A percentile compares a stretch with the other conserved stretches of the same genome.
These are phyloP conservation scores for Lepidopterella palustris DNA, from an alignment of 495 filamentous ascomycete species.

Conservation along the genomic window DNA sequence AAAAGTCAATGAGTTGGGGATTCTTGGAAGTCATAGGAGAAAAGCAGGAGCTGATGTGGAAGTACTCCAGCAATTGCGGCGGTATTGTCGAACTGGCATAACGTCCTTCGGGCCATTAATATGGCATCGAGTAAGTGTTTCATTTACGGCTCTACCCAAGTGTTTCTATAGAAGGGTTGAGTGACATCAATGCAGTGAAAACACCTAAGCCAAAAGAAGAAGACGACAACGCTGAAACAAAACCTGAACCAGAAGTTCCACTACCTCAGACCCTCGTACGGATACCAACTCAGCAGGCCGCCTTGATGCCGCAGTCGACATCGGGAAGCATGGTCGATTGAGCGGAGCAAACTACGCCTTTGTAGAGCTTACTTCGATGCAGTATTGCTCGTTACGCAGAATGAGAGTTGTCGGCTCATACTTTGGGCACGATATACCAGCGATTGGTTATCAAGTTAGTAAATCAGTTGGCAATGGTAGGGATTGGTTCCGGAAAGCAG, in stretches of 20 bases:
- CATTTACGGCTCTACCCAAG: too few relatives aligned
- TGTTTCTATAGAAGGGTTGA: too few relatives aligned
- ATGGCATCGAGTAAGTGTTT: slow-evolving; percentile 90
- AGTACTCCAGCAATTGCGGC: slow-evolving; percentile 68
- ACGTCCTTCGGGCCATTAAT: slow-evolving; percentile 84
- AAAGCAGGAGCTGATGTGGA: slow-evolving; percentile 20
- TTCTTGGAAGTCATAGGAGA: background rate
- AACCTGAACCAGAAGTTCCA: slow-evolving; percentile 41
- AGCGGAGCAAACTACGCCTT: background rate
- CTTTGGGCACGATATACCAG: too few relatives aligned
- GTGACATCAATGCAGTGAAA: slow-evolving; percentile 48
- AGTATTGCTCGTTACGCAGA: too few relatives aligned
- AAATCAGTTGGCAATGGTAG: too few relatives aligned
- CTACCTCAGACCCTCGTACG: slow-evolving; percentile 76
- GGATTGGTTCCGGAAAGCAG: too few relatives aligned
- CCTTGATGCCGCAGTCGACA: slow-evolving; percentile 20
- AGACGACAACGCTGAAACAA: slow-evolving; percentile 36
- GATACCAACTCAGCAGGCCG: slow-evolving; percentile 61
- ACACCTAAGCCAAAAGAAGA: slow-evolving; percentile 53
- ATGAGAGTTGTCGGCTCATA: too few relatives aligned
- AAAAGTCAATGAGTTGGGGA: background rate
- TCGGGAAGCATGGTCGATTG: slow-evolving; percentile 21
- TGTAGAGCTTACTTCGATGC: background rate
- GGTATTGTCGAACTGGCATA: slow-evolving; percentile 93
- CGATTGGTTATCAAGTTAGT: too few relatives aligned